These are phyloP conservation scores for Aspergillus conjunctus DNA, from an alignment of 495 filamentous ascomycete genomes.

Conservation along the genomic window DNA sequence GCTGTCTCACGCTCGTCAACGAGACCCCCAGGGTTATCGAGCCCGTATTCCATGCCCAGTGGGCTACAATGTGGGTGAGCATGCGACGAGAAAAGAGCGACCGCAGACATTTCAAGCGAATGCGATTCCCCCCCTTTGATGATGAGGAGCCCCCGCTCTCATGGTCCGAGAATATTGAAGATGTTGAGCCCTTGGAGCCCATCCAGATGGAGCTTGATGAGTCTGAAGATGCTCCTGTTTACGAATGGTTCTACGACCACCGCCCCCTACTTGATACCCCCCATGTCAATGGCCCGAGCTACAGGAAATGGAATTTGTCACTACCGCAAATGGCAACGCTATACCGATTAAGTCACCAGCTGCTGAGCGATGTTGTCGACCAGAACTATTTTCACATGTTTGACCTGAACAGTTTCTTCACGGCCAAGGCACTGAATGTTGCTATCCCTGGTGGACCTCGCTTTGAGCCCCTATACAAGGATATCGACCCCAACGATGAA, in stretches of 20 bases:
- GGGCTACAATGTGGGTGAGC: conserved; percentile 99
- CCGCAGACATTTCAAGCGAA: conserved; percentile 93
- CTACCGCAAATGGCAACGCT: conserved; percentile 96
- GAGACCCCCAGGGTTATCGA: conserved; percentile 97
- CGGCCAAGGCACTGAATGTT: conserved; percentile 96
- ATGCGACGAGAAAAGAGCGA: conserved; percentile 99
- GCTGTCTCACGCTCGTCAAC: conserved; percentile 95
- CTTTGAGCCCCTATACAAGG: conserved; percentile 98
- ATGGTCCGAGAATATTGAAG: conserved; percentile 98
- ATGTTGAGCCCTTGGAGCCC: conserved; percentile 95
- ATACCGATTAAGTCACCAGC: conserved; percentile 86
- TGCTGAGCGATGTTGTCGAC: conserved; percentile 91
- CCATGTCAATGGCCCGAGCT: conserved; percentile 95
- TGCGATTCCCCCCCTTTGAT: conserved; percentile 98
- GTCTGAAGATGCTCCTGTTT: conserved; percentile 86
- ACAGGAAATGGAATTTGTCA: conserved; percentile 92
- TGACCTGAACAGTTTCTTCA: conserved; percentile 91
- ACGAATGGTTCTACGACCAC: conserved; percentile 98
- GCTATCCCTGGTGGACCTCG: conserved; percentile 95
- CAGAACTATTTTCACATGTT: conserved; percentile 99
- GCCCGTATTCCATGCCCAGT: conserved; percentile 97
- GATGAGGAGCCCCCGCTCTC: conserved; percentile 97
- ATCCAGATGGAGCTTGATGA: conserved; percentile 99
- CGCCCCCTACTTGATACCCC: conserved; percentile 86
- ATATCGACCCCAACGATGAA: conserved; percentile 98